A percentile compares a stretch with the other conserved stretches of the same genome.
phyloP scores from a whole-genome alignment of 2,329 filamentous ascomycete species.

The Ascochyta fabae region DNA sequence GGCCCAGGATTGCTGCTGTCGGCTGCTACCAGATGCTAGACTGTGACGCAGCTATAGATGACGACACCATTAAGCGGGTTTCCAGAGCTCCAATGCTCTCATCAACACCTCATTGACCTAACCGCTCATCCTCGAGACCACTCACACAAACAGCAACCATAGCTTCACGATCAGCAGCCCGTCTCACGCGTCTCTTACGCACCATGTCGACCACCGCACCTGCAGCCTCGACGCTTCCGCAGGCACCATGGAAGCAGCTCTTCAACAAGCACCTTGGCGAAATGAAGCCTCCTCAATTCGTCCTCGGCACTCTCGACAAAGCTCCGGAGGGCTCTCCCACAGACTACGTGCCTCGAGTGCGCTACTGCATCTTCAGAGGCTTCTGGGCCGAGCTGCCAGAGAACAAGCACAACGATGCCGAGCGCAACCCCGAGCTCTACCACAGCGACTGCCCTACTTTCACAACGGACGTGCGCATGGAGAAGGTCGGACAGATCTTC shows the following conservation, averaged over 20 bases:
- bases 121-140: neutral
- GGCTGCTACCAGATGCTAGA: constrained; percentile 2
- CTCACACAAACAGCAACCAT: constrained; percentile 41
- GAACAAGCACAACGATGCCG: constrained; percentile 75
- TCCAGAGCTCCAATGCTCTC: constrained; percentile 6
- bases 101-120: neutral
- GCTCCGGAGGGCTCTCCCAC: constrained; percentile 51
- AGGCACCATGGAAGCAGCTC: constrained; percentile 59
- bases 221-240: constrained; percentile 42
- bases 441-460: constrained; percentile 81
- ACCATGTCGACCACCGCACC: constrained; percentile 56
- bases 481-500: constrained; percentile 77
- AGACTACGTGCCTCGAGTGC: constrained; percentile 62
- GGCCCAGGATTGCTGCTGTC: neutral
- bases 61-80: constrained; percentile 16
- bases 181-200: constrained; percentile 50
- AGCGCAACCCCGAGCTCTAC: constrained; percentile 72
- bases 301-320: constrained; percentile 57
- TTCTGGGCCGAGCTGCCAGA: constrained; percentile 77
- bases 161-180: constrained; percentile 44
- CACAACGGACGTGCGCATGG: constrained; percentile 88
- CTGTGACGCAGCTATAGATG: constrained; percentile 17
- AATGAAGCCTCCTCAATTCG: constrained; percentile 58
- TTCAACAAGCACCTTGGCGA: constrained; percentile 59
- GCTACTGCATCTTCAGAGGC: constrained; percentile 85